These are phyloP conservation scores for Brasenia schreberi DNA, from an alignment of 164 flowering plant species.

Conservation along the genomic window DNA sequence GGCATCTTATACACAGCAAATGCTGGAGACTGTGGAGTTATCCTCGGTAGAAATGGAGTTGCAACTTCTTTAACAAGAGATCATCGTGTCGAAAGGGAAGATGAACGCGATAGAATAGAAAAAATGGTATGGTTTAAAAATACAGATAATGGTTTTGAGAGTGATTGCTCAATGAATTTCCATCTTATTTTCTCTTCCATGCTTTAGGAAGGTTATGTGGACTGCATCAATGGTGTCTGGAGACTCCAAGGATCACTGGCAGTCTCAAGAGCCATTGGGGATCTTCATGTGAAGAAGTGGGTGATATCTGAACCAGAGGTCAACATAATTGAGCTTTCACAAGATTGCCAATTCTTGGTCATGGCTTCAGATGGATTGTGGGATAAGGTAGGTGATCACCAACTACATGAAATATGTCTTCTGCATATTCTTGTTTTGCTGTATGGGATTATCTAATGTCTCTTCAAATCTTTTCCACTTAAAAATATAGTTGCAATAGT, in stretches of 20 bases:
- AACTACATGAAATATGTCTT: too few relatives aligned
- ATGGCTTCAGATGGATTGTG: conserved; percentile 63
- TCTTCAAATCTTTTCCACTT: too few relatives aligned
- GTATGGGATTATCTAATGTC: too few relatives aligned
- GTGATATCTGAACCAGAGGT: conserved; percentile 41
- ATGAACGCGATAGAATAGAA: conserved; percentile 55
- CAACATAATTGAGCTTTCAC: conserved; percentile 11
- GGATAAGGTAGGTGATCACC: conserved; percentile 33
- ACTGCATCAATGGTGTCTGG: conserved; percentile 30
- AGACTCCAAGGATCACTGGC: conserved; percentile 50
- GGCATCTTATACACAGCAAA: conserved; percentile 31
- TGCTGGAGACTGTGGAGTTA: conserved; percentile 52
- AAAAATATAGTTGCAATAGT: too few relatives aligned
- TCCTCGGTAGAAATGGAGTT: conserved; percentile 38
- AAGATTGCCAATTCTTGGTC: conserved; percentile 38
- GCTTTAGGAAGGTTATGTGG: conserved; percentile 40
- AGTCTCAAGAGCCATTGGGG: conserved; percentile 51
- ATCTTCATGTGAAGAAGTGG: conserved; percentile 37
- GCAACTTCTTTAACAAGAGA: conserved; percentile 32
- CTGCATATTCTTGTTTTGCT: too few relatives aligned
- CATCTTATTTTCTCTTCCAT: background rate
- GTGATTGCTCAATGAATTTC: background rate
- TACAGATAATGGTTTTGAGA: background rate
- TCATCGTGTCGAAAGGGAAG: conserved; percentile 34
- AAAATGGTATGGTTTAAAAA: conserved; percentile 18